phyloP scores from a whole-genome alignment of 1,284 basidiomycete species.

The Rhodotorula sp. region DNA sequence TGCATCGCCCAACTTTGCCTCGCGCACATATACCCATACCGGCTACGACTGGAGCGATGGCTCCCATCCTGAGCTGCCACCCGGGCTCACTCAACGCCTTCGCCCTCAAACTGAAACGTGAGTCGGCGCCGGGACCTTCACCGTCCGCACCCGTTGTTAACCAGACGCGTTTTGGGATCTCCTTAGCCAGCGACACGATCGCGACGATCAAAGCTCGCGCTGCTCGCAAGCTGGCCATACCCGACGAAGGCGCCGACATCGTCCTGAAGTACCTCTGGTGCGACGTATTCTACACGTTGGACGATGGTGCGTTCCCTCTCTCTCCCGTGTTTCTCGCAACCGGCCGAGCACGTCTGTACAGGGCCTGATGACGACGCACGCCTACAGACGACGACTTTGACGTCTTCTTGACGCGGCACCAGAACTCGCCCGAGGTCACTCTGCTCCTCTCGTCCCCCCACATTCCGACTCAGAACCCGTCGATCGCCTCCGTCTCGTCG shows the following conservation, averaged over 20 bases:
- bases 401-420: constrained; percentile 36
- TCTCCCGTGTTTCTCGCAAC: not conserved
- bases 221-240: constrained; percentile 35
- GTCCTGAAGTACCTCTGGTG: constrained; percentile 39
- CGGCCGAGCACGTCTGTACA: too few relatives aligned
- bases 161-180: not conserved
- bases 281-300: constrained; percentile 43
- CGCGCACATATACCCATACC: not conserved
- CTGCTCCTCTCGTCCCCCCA: constrained; percentile 36
- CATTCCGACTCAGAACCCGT: constrained; percentile 39
- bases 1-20: too few relatives aligned
- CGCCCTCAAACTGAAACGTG: constrained; percentile 42
- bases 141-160: not conserved
- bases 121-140: not conserved
- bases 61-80: constrained; percentile 38
- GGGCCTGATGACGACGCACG: too few relatives aligned
- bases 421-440: constrained; percentile 37
- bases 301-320: constrained; percentile 38
- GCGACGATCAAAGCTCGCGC: constrained; percentile 30
- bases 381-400: constrained; percentile 44
- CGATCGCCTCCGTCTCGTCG: constrained; percentile 39
- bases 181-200: constrained; percentile 29
- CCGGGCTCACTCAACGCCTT: constrained; percentile 43
- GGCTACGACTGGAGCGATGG: not conserved
- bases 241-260: constrained; percentile 16